Evolutionary conservation across 192 early-diverging fungal genomes (phyloP).

Genomic region (Phycomyces blakesleeanus): DNA sequence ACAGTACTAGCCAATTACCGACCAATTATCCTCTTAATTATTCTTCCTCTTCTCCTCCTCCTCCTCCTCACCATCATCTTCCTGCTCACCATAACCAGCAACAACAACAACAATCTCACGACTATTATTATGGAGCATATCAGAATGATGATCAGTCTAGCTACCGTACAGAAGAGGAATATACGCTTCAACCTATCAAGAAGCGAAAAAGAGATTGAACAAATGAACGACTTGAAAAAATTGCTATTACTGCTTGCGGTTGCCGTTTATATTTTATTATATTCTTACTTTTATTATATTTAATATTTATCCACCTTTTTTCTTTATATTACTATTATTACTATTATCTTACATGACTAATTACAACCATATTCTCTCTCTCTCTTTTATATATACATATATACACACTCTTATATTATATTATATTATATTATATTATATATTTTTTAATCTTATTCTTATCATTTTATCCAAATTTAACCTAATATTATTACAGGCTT

Average conservation of each 20-base stretch:
- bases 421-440: not conserved
- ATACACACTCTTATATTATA: too few species aligned
- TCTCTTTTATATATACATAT: too few species aligned
- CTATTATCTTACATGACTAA: too few species aligned
- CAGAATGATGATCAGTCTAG: not conserved
- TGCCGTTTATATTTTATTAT: constrained; percentile 6
- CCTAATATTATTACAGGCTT: not conserved
- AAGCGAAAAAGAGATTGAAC: constrained; percentile 16
- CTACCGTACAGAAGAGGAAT: constrained; percentile 9
- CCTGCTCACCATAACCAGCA: too few species aligned
- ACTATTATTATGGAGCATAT: not conserved
- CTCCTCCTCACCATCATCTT: too few species aligned
- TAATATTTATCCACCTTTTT: not conserved
- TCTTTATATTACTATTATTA: not conserved
- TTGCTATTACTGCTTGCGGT: too few species aligned
- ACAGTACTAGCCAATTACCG: not conserved
- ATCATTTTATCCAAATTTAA: not conserved
- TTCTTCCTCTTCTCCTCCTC: too few species aligned
- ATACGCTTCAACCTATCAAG: constrained; percentile 3
- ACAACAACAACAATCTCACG: too few species aligned
- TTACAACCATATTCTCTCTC: too few species aligned
- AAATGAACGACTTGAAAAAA: too few species aligned
- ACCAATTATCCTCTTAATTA: constrained; percentile 3
- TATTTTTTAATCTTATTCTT: not conserved
- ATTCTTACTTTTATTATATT: not conserved